Evolutionary conservation across 164 flowering plant genomes (phyloP).

Genomic region (Magnolia changhungtana): DNA sequence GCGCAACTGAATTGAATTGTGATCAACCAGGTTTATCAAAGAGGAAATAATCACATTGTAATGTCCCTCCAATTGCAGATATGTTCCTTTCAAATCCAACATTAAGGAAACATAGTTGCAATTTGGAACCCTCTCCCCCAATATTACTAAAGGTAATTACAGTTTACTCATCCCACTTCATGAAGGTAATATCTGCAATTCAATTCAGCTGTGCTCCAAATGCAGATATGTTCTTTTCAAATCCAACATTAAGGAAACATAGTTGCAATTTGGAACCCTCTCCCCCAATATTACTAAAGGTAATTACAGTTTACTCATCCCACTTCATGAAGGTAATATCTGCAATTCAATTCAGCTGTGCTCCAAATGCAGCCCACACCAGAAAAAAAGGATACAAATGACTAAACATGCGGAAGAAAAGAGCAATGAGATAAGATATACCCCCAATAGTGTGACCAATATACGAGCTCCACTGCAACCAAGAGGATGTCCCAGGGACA

Average conservation of each 20-base stretch:
- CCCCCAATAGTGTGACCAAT: conserved; percentile 83
- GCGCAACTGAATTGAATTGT: no score
- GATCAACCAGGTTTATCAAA: background rate
- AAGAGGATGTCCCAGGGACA: conserved; percentile 91
- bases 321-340: background rate
- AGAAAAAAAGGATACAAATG: background rate
- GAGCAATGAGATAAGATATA: conserved; percentile 16
- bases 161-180: background rate
- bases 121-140: no score
- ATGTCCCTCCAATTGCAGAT: no score
- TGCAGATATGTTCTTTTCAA: background rate
- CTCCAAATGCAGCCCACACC: background rate
- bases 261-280: no score
- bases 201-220: background rate
- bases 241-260: no score
- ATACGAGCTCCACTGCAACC: conserved; percentile 99
- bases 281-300: no score
- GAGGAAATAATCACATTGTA: background rate
- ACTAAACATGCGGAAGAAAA: background rate
- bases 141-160: no score
- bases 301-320: background rate
- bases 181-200: background rate
- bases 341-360: background rate
- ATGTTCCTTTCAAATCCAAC: no score
- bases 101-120: no score